Evolutionary conservation across 2,329 filamentous ascomycete species (phyloP).

Genomic region (Teratosphaeria zuluensis): DNA sequence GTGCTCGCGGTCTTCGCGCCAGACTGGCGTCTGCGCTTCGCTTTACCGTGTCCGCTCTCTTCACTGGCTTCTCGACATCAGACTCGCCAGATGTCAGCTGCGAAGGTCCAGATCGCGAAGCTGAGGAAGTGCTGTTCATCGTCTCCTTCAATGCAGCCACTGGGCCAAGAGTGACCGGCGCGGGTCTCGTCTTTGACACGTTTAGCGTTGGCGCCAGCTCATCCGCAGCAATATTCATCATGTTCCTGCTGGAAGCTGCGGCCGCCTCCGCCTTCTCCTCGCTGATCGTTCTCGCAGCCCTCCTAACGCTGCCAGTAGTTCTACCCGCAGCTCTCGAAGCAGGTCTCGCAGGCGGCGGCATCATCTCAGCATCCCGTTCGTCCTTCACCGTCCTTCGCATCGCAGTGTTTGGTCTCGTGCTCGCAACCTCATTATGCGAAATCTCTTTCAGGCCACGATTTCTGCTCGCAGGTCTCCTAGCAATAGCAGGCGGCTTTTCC

Average conservation of each 20-base stretch:
- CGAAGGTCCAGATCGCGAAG: constrained; percentile 15
- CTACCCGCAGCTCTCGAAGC: constrained; percentile 6
- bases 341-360: constrained; percentile 19
- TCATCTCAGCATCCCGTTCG: constrained; percentile 22
- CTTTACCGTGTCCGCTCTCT: constrained; percentile 15
- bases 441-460: constrained; percentile 33
- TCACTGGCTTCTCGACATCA: constrained; percentile 12
- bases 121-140: constrained; percentile 14
- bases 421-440: constrained; percentile 34
- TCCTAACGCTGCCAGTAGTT: constrained; percentile 16
- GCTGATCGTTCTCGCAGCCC: constrained; percentile 23
- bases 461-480: constrained; percentile 28
- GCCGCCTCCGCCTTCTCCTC: constrained; percentile 16
- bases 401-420: constrained; percentile 7
- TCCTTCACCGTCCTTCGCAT: constrained; percentile 9
- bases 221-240: constrained; percentile 16
- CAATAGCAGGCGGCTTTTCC: constrained; percentile 6
- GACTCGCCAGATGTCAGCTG: constrained; percentile 16
- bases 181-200: constrained; percentile 11
- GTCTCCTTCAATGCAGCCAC: constrained; percentile 11
- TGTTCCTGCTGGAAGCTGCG: constrained; percentile 14
- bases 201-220: constrained; percentile 12
- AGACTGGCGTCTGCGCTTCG: constrained; percentile 27
- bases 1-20: constrained; percentile 24
- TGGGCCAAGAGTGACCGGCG: neutral